A percentile compares a stretch with the other conserved stretches of the same genome.
Evolutionary conservation across 2,329 filamentous ascomycete species (phyloP).

Genomic region (Aspergillus tanneri): DNA sequence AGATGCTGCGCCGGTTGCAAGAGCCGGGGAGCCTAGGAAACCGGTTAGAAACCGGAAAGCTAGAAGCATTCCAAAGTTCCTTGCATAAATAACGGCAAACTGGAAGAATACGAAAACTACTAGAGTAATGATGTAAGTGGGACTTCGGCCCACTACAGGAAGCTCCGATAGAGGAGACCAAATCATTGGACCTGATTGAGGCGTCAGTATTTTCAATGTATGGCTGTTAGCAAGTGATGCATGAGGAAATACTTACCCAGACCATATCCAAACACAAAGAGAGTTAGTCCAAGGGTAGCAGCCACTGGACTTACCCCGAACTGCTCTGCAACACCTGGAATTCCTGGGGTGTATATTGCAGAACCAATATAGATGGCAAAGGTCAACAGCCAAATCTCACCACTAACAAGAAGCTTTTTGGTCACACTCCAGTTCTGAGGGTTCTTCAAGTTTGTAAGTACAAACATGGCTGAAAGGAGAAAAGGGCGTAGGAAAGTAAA

Average conservation of each 20-base stretch:
- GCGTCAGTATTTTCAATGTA: not conserved
- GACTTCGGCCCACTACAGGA: conserved; percentile 50
- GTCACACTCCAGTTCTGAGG: conserved; percentile 48
- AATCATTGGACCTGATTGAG: conserved; percentile 43
- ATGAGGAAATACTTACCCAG: conserved; percentile 22
- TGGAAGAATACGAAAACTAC: conserved; percentile 52
- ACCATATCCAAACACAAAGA: conserved; percentile 52
- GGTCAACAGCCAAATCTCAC: conserved; percentile 48
- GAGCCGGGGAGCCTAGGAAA: conserved; percentile 49
- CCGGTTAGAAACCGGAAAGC: conserved; percentile 55
- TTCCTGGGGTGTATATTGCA: conserved; percentile 52
- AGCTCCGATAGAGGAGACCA: conserved; percentile 51
- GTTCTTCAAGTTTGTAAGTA: conserved; percentile 33
- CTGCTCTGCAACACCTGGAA: conserved; percentile 37
- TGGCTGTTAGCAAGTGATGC: not conserved
- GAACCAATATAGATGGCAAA: conserved; percentile 54
- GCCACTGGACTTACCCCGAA: conserved; percentile 50
- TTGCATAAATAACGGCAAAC: conserved; percentile 48
- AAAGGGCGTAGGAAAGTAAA: not conserved
- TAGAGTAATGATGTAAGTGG: conserved; percentile 51
- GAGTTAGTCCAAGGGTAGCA: conserved; percentile 50
- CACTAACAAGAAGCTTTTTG: conserved; percentile 49
- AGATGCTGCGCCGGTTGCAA: conserved; percentile 49
- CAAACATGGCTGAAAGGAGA: too few species aligned
- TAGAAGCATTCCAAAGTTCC: conserved; percentile 54